Conservation (phyloP, 2,329 filamentous ascomycete genomes). For the Fusarium albidum region DNA sequence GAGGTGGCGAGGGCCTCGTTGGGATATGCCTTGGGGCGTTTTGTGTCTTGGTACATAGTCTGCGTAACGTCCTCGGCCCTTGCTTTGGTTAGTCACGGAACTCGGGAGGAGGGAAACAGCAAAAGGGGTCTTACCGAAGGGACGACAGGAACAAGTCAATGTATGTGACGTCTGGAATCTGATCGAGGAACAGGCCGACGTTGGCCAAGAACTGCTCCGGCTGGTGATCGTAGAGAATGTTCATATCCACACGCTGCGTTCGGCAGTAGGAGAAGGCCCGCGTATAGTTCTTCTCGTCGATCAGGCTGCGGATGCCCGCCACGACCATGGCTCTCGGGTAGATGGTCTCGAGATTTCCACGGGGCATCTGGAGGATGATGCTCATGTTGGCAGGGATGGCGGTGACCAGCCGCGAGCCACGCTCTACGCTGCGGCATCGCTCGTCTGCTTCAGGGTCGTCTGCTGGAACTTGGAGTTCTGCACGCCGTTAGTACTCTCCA, state of each 20-base stretch:
- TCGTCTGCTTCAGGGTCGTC: constrained; percentile 95
- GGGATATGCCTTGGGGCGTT: constrained; percentile 48
- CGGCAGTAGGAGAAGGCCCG: constrained; percentile 88
- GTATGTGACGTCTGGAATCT: constrained; percentile 81
- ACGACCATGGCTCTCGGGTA: constrained; percentile 92
- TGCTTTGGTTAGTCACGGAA: constrained; percentile 46
- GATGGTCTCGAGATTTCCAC: constrained; percentile 95
- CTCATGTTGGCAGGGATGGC: constrained; percentile 89
- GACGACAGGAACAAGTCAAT: constrained; percentile 93
- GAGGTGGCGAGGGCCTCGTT: constrained; percentile 9
- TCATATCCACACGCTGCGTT: constrained; percentile 96
- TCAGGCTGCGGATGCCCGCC: constrained; percentile 83
- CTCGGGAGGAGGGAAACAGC: background rate
- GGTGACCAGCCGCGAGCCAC: constrained; percentile 85
- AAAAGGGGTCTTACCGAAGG: constrained; percentile 71
- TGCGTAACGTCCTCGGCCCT: constrained; percentile 91
- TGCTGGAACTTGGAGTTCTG: constrained; percentile 81
- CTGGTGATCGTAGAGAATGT: constrained; percentile 94
- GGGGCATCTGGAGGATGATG: constrained; percentile 91
- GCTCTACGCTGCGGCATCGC: constrained; percentile 88
- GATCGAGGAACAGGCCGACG: constrained; percentile 80
- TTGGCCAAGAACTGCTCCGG: constrained; percentile 84
- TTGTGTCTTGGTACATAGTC: constrained; percentile 92
- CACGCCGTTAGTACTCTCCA: constrained; percentile 31
- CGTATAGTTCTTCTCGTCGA: constrained; percentile 82